Evolutionary conservation across 805 yeast species (phyloP).

Genomic region (Yamadazyma paraphyllophila): DNA sequence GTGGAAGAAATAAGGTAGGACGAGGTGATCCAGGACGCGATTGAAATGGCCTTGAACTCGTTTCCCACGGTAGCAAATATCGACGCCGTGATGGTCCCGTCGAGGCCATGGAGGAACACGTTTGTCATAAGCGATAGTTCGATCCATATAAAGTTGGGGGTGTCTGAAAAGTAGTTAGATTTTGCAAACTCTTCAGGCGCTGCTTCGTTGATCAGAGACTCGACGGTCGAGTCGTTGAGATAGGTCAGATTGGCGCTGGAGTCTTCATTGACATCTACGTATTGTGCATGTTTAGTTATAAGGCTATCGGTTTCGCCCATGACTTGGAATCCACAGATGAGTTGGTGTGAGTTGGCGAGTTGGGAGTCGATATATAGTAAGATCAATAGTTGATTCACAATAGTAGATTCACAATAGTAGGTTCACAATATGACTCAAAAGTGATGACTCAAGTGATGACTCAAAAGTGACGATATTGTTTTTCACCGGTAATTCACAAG

Average conservation of each 20-base stretch:
- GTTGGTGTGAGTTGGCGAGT: too few relatives aligned
- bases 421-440: too few relatives aligned
- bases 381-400: too few relatives aligned
- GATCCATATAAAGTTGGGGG: constrained; percentile 27
- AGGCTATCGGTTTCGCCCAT: background rate
- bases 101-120: constrained; percentile 47
- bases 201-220: too few relatives aligned
- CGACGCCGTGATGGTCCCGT: constrained; percentile 48
- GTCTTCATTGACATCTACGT: too few relatives aligned
- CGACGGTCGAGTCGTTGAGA: background rate
- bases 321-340: too few relatives aligned
- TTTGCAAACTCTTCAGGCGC: background rate
- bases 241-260: too few relatives aligned
- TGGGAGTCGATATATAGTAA: too few relatives aligned
- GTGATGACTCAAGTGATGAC: too few relatives aligned
- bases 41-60: constrained; percentile 31
- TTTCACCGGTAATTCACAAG: too few relatives aligned
- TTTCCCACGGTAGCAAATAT: constrained; percentile 48
- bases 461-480: too few relatives aligned
- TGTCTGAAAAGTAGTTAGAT: constrained; percentile 8
- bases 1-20: constrained; percentile 40
- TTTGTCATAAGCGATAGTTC: constrained; percentile 33
- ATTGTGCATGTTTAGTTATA: background rate
- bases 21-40: constrained; percentile 44
- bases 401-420: too few relatives aligned